A percentile compares a stretch with the other conserved stretches of the same genome.
Conservation (phyloP, 1,284 basidiomycete genomes). For the Cutaneotrichosporon dermatis region DNA sequence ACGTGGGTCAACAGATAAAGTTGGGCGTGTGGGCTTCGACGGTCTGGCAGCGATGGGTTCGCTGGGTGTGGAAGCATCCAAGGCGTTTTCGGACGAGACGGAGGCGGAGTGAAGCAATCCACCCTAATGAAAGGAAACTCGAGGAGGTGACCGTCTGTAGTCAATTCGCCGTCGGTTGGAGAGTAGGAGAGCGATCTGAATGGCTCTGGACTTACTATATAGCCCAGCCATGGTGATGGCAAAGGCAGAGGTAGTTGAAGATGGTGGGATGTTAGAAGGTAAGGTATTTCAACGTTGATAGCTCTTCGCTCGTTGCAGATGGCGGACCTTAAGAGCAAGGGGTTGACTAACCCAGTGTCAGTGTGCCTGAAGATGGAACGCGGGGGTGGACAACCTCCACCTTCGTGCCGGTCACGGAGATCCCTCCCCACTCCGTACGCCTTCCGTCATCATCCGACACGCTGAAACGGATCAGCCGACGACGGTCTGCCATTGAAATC, state of each 20-base stretch:
- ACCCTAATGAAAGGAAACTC: constrained; percentile 67
- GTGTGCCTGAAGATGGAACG: no score
- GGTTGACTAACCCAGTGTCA: neutral
- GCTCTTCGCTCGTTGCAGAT: no score
- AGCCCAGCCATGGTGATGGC: constrained; percentile 33
- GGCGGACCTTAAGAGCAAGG: no score
- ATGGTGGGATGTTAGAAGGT: no score
- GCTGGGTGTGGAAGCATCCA: constrained; percentile 18
- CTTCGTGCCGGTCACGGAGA: no score
- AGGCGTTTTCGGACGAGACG: constrained; percentile 6
- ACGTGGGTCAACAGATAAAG: constrained; percentile 76
- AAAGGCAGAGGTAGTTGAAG: no score
- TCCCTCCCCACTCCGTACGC: no score
- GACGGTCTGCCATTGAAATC: neutral
- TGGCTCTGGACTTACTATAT: constrained; percentile 24
- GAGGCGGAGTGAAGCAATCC: constrained; percentile 62
- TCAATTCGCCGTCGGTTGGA: neutral
- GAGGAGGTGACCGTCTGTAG: constrained; percentile 43
- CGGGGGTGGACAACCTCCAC: neutral
- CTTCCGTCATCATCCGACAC: no score
- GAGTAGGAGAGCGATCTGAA: neutral
- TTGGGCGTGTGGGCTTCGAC: constrained; percentile 52
- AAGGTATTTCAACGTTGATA: no score
- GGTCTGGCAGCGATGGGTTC: constrained; percentile 6
- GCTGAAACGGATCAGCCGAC: no score